Evolutionary conservation across 192 early-diverging fungal species (phyloP).

Genomic region (Diversispora epigaea): DNA sequence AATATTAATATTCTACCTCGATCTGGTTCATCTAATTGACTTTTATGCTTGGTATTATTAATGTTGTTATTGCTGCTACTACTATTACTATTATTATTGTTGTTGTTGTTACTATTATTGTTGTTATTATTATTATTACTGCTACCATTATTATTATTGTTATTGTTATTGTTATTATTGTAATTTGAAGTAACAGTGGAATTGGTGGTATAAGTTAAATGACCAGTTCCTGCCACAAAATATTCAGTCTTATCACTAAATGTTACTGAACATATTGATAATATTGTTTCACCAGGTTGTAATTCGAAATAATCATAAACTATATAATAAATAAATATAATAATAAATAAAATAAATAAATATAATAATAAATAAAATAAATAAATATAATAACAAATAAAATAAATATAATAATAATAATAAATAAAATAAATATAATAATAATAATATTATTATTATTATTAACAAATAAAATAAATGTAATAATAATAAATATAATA

Average conservation of each 20-base stretch:
- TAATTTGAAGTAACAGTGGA: too few relatives aligned
- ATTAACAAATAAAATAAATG: background rate
- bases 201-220: conserved; percentile 14
- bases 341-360: background rate
- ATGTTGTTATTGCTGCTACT: too few relatives aligned
- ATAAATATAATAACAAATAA: background rate
- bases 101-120: too few relatives aligned
- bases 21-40: too few relatives aligned
- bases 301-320: conserved; percentile 16
- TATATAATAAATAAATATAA: background rate
- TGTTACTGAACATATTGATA: conserved; percentile 46
- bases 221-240: conserved; percentile 75
- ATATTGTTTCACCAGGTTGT: conserved; percentile 40
- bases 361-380: background rate
- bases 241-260: conserved; percentile 48
- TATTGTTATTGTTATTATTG: too few relatives aligned
- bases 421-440: background rate
- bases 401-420: background rate
- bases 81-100: too few relatives aligned
- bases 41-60: too few relatives aligned
- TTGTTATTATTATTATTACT: conserved; percentile 55
- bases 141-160: conserved; percentile 44
- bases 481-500: background rate
- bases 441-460: background rate
- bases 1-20: conserved; percentile 63